phyloP scores from a whole-genome alignment of 495 filamentous ascomycete species.

The Neurospora sp. region DNA sequence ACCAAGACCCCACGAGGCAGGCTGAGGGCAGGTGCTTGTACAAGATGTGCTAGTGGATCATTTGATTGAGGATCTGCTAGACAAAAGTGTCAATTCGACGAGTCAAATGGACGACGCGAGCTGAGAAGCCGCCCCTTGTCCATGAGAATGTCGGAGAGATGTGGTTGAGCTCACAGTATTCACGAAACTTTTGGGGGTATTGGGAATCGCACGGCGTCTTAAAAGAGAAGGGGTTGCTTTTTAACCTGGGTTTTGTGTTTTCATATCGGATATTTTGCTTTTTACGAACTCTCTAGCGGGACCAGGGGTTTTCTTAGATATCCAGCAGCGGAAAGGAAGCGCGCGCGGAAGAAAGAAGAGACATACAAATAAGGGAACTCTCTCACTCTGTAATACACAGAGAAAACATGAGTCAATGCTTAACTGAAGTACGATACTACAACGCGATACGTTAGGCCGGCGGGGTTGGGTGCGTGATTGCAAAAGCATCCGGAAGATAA shows the following conservation, averaged over 20 bases:
- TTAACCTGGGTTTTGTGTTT: background rate
- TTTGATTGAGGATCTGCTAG: background rate
- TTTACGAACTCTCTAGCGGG: background rate
- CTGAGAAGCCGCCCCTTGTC: background rate
- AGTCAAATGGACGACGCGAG: background rate
- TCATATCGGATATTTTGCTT: slow-evolving; percentile 1
- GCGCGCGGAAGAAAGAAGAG: background rate
- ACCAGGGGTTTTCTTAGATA: background rate
- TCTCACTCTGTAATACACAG: background rate
- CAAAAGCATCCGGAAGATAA: background rate
- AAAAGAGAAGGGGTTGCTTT: background rate
- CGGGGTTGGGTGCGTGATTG: background rate
- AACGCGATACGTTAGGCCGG: background rate
- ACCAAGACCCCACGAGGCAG: slow-evolving; percentile 55
- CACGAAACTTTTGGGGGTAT: background rate
- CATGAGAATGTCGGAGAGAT: background rate
- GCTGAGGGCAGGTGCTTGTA: slow-evolving; percentile 68
- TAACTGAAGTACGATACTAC: background rate
- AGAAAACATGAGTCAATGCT: background rate
- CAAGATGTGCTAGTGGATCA: slow-evolving; percentile 62
- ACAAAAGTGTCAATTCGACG: background rate
- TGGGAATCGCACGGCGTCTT: background rate
- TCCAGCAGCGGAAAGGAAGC: slow-evolving; percentile 1
- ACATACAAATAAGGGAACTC: background rate
- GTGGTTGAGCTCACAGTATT: background rate